phyloP scores from a whole-genome alignment of 345 rosid genomes.

The Sisymbrium irio region DNA sequence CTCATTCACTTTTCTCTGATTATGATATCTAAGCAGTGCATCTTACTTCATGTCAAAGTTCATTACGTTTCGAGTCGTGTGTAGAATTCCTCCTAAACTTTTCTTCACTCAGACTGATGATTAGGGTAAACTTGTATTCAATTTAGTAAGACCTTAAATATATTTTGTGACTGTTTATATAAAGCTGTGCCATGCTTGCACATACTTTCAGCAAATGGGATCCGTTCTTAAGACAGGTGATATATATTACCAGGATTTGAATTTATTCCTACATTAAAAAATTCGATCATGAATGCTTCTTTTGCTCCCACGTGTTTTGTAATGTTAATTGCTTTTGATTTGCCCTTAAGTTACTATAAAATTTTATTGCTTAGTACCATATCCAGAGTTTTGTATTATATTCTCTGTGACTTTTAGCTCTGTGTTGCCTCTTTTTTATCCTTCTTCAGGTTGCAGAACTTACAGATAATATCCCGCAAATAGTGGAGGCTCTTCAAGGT shows the following conservation, averaged over 20 bases:
- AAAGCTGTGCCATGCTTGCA: slow-evolving; percentile 1
- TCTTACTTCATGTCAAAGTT: not conserved
- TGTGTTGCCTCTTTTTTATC: slow-evolving; percentile 8
- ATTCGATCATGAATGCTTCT: slow-evolving; percentile 1
- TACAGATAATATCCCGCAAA: slow-evolving; percentile 60
- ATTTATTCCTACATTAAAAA: not conserved
- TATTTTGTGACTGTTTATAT: not conserved
- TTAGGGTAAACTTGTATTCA: not conserved
- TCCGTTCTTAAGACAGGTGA: not conserved
- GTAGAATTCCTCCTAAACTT: not conserved
- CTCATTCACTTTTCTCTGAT: slow-evolving; percentile 4
- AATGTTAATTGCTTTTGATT: not conserved
- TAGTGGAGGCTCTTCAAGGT: slow-evolving; percentile 64
- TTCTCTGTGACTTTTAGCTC: slow-evolving; percentile 9
- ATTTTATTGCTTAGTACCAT: not conserved
- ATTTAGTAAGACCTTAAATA: not conserved
- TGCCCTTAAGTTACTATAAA: not conserved
- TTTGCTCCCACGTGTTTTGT: not conserved
- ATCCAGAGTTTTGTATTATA: not conserved
- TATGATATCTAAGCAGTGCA: not conserved
- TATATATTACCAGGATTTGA: not conserved
- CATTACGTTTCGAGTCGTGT: not conserved
- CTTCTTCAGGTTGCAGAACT: slow-evolving; percentile 55
- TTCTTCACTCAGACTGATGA: not conserved
- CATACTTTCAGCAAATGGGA: not conserved